Evolutionary conservation across 441 rosid genomes (phyloP).

Genomic region (Metrosideros polymorpha): DNA sequence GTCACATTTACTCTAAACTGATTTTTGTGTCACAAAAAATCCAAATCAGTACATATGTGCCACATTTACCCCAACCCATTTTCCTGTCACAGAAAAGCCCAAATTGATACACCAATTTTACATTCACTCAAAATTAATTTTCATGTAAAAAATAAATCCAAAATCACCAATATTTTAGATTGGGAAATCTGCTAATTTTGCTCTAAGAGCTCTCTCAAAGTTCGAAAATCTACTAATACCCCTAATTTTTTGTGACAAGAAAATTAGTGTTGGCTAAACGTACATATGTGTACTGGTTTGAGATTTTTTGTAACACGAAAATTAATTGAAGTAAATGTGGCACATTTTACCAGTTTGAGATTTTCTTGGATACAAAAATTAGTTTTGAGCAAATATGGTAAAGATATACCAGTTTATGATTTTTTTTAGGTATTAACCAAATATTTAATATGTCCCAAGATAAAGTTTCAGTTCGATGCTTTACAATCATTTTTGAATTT

Average conservation of each 20-base stretch:
- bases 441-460: too few species aligned
- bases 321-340: not conserved
- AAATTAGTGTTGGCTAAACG: not conserved
- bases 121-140: not conserved
- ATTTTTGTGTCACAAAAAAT: not conserved
- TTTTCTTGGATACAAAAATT: too few species aligned
- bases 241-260: not conserved
- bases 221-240: not conserved
- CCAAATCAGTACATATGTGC: fast-evolving
- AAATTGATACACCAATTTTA: not conserved
- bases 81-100: fast-evolving
- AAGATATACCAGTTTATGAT: not conserved
- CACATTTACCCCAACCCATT: not conserved
- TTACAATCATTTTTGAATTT: too few species aligned
- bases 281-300: not conserved
- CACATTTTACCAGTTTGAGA: not conserved
- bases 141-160: not conserved
- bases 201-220: not conserved
- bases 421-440: not conserved
- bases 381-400: too few species aligned
- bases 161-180: not conserved
- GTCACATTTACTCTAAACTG: not conserved
- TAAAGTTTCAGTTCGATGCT: not conserved
- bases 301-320: too few species aligned
- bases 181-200: not conserved